Conservation (phyloP, 768 basidiomycete species). For the Rhodotorula babjevae region DNA sequence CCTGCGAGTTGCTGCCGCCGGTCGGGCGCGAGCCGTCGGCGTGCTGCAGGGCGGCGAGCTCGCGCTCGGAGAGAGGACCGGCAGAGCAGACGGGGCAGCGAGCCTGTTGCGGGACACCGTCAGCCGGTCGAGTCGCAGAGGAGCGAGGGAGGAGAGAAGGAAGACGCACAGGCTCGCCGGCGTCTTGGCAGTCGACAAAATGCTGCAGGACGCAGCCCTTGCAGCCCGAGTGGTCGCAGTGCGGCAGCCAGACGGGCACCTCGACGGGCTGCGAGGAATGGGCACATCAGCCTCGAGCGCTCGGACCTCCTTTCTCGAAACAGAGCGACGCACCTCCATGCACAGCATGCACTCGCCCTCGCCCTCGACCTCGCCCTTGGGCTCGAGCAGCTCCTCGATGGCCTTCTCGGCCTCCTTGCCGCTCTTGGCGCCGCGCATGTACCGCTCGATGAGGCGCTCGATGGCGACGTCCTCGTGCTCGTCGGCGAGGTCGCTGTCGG, state of each 20-base stretch:
- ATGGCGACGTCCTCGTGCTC: slow-evolving; percentile 34
- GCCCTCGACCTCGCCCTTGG: slow-evolving; percentile 47
- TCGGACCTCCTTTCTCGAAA: too few species aligned
- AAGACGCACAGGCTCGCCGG: slow-evolving; percentile 56
- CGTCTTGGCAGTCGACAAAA: slow-evolving; percentile 64
- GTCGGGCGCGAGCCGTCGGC: slow-evolving; percentile 47
- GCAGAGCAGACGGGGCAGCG: slow-evolving; percentile 69
- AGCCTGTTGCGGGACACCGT: slow-evolving; percentile 11
- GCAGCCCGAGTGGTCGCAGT: slow-evolving; percentile 78
- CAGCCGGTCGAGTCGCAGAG: too few species aligned
- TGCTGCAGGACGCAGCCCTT: slow-evolving; percentile 82
- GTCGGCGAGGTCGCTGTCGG: slow-evolving; percentile 23
- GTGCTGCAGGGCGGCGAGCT: slow-evolving; percentile 45
- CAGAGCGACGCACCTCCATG: slow-evolving; percentile 54
- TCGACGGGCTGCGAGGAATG: slow-evolving; percentile 55
- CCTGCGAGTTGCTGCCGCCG: slow-evolving; percentile 49
- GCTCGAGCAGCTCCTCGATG: slow-evolving; percentile 51
- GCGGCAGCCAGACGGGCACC: slow-evolving; percentile 62
- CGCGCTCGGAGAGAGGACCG: slow-evolving; percentile 43
- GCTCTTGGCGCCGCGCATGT: slow-evolving; percentile 2
- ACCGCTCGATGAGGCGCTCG: slow-evolving; percentile 35
- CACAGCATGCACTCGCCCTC: slow-evolving; percentile 75
- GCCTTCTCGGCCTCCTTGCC: slow-evolving; percentile 51
- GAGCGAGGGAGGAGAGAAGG: too few species aligned
- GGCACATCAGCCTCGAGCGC: not conserved